phyloP scores from a whole-genome alignment of 345 rosid genomes.

The Populus simonii region DNA sequence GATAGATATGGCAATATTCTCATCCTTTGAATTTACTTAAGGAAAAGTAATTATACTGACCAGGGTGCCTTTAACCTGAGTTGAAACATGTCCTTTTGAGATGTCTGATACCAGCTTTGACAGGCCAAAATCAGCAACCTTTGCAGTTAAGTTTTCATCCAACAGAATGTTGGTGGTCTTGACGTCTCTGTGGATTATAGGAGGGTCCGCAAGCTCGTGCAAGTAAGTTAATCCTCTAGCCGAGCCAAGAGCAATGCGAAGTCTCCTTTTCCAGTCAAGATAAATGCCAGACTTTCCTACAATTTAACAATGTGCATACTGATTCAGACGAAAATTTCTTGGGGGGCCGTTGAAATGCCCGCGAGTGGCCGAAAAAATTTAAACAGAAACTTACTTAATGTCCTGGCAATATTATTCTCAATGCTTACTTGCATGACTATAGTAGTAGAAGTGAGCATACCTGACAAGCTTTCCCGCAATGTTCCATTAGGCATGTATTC shows the following conservation, averaged over 20 bases:
- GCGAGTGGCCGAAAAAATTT: neutral
- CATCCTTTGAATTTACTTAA: neutral
- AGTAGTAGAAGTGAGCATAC: slow-evolving; percentile 27
- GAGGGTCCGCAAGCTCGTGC: slow-evolving; percentile 94
- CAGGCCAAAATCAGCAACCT: slow-evolving; percentile 94
- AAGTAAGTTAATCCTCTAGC: slow-evolving; percentile 94
- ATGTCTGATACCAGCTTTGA: slow-evolving; percentile 88
- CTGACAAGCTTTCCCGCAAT: slow-evolving; percentile 72
- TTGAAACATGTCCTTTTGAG: slow-evolving; percentile 92
- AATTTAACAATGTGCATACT: neutral
- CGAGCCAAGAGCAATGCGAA: slow-evolving; percentile 81
- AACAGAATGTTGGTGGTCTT: slow-evolving; percentile 84
- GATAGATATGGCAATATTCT: neutral
- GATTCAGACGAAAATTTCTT: neutral
- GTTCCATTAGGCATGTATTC: slow-evolving; percentile 88
- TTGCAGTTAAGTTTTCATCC: slow-evolving; percentile 79
- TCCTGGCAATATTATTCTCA: neutral
- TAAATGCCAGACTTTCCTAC: slow-evolving; percentile 61
- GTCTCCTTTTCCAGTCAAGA: slow-evolving; percentile 88
- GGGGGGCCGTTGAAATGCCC: too few relatives aligned
- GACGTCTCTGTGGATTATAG: slow-evolving; percentile 91
- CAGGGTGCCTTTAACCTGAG: slow-evolving; percentile 98
- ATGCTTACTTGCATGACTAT: neutral
- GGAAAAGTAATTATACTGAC: slow-evolving; percentile 32
- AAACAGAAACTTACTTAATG: neutral